phyloP scores from a whole-genome alignment of 179 eudicot species.

The Sideroxylon spinosum region DNA sequence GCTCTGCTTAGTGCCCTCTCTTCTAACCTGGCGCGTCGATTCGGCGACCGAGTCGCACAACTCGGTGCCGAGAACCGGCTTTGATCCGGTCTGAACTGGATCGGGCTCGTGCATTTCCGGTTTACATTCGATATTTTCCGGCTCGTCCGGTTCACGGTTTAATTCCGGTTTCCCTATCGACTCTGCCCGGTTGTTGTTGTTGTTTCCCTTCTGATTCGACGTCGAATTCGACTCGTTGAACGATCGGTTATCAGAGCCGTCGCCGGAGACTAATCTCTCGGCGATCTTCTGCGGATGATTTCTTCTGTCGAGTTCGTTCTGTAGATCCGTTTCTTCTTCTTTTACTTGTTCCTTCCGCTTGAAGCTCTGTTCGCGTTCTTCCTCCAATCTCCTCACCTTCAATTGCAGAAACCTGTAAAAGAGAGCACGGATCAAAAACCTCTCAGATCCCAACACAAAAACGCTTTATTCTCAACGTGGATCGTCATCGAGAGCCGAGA shows the following conservation, averaged over 20 bases:
- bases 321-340: constrained; percentile 30
- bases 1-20: constrained; percentile 23
- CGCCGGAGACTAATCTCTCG: constrained; percentile 17
- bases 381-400: constrained; percentile 47
- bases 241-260: constrained; percentile 32
- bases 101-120: constrained; percentile 11
- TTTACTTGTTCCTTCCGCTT: neutral
- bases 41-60: neutral
- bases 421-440: constrained; percentile 9
- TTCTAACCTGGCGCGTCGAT: neutral
- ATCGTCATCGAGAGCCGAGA: neutral
- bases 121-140: constrained; percentile 11
- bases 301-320: constrained; percentile 17
- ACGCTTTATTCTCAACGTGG: neutral
- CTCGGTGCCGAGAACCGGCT: neutral
- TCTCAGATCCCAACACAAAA: constrained; percentile 26
- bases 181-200: constrained; percentile 21
- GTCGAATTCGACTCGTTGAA: constrained; percentile 44
- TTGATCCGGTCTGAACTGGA: constrained; percentile 29
- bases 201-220: constrained; percentile 17
- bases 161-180: too few species aligned
- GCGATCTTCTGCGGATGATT: constrained; percentile 19
- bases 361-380: constrained; percentile 32
- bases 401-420: constrained; percentile 39
- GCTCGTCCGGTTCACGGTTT: constrained; percentile 1